Base-by-base conservation (phyloP, 257 asterid genomes). In the Echium plantagineum region DNA sequence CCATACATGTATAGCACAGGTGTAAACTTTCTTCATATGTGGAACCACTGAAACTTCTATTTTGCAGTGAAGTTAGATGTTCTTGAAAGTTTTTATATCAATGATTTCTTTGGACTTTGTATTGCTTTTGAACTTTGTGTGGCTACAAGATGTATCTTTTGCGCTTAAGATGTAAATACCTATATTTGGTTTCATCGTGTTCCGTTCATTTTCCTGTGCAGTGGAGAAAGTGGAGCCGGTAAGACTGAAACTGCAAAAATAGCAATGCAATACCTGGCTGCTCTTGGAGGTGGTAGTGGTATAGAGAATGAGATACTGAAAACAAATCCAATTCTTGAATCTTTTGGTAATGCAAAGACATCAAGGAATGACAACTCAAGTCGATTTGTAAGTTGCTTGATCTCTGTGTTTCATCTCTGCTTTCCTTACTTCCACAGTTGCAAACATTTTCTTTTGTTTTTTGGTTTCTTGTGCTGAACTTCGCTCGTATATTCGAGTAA, bases 161-260 rank as follows among this genome's bases (percentile, higher is more conserved):
- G 17, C 49, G 1, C 17, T 32, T 58, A 15, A 31, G 20, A 46
- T 57, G 65, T 60, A 30, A 53, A 7, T 9, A 6, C 22, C 46
- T 53, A 24, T 35, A 5, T 35, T 18, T 52, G 38, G 7, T 15
- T 47, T 62, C 63, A 54, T 67, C 53, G 65, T 76, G n/a, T 55
- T 74, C 69, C 57, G 31, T 65, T 66, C 15, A 63, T 66, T 63
- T 53, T 61, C 38, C 51, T 60, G 38, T 72, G 38, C 85, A 93
- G 99, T 77, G 99, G 99, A 73, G 99, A 93, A 78, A 93, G 99
- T 72, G 99, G 99, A 79, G 99, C 99, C 67, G 99, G 99, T 53
- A 93, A 93, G 78, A 93, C 99, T 9, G 99, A 93, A 79, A 93
- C 97, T 12, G 99, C 99, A 71, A 93, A 93, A 75, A 93, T 93